Evolutionary conservation across 225 moss, liverwort and hornwort genomes (phyloP).

Genomic region (Neckera pumila): DNA sequence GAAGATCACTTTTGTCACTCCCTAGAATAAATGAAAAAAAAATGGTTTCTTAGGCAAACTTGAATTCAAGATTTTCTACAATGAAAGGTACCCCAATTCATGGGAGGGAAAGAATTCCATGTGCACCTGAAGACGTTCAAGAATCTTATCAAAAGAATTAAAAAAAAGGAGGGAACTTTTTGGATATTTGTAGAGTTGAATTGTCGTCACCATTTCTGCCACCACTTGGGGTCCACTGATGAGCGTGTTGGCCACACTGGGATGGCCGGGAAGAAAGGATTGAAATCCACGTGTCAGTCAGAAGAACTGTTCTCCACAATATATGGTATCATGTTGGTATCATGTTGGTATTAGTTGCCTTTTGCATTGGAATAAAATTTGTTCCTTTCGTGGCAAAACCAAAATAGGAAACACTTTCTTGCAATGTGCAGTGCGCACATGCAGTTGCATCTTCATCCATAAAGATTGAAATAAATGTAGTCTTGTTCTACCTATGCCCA

Average conservation of each 20-base stretch:
- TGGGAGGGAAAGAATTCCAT: background rate
- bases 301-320: too few relatives aligned
- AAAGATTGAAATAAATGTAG: background rate
- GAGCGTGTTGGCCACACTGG: background rate
- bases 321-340: too few relatives aligned
- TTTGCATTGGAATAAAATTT: too few relatives aligned
- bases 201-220: background rate
- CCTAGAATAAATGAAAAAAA: too few relatives aligned
- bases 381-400: rapidly evolving
- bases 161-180: background rate
- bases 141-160: too few relatives aligned
- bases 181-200: background rate
- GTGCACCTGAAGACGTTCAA: too few relatives aligned
- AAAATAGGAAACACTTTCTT: background rate
- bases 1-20: too few relatives aligned
- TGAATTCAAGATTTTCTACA: background rate
- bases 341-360: too few relatives aligned
- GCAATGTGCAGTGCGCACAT: rapidly evolving
- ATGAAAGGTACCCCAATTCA: background rate
- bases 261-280: background rate
- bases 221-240: too few relatives aligned
- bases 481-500: rapidly evolving
- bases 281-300: background rate
- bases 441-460: rapidly evolving
- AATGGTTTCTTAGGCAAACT: too few relatives aligned